phyloP scores from a whole-genome alignment of 2,329 filamentous ascomycete species.

The Sporothrix humicola region DNA sequence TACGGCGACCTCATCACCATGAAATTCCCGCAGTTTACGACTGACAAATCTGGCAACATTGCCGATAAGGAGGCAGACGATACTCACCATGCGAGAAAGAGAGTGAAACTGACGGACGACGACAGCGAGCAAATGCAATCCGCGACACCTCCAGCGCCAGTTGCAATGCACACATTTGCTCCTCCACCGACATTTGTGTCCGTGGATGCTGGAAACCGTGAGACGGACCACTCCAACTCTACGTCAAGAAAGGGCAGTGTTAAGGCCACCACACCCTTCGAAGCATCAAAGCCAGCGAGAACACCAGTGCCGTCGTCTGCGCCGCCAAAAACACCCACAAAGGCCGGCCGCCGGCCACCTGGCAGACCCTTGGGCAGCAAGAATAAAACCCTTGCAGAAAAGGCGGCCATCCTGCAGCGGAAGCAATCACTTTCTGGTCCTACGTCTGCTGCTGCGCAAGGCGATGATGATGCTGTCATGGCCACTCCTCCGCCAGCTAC shows the following conservation, averaged over 20 bases:
- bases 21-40: conserved; percentile 44
- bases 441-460: not conserved
- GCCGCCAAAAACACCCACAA: conserved; percentile 32
- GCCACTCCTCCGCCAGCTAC: not conserved
- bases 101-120: conserved; percentile 44
- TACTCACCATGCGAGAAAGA: conserved; percentile 46
- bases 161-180: not conserved
- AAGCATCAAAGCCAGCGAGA: conserved; percentile 8
- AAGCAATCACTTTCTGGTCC: not conserved
- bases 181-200: not conserved
- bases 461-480: not conserved
- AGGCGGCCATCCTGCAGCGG: conserved; percentile 15
- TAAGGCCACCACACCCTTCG: conserved; percentile 13
- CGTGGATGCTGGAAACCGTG: not conserved
- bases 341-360: not conserved
- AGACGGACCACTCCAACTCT: not conserved
- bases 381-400: conserved; percentile 24
- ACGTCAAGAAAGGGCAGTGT: not conserved
- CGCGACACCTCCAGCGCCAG: not conserved
- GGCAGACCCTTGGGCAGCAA: conserved; percentile 31
- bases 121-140: conserved; percentile 3
- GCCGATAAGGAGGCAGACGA: conserved; percentile 13
- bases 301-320: not conserved
- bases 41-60: not conserved
- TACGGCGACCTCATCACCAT: conserved; percentile 56